These are phyloP conservation scores for Pistacia integerrima DNA, from an alignment of 345 rosid species.

Conservation along the genomic window DNA sequence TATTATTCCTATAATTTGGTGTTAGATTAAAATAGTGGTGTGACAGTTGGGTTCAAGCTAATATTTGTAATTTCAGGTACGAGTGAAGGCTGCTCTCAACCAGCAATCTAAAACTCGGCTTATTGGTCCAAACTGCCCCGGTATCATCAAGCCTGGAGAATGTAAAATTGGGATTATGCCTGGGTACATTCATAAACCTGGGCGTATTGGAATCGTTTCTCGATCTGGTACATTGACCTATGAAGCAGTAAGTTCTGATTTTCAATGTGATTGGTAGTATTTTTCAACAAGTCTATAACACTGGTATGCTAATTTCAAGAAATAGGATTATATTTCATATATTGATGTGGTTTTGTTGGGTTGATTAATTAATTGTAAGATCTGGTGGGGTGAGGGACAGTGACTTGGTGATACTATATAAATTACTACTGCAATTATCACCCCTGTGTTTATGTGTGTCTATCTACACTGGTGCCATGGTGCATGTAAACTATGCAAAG, in stretches of 20 bases:
- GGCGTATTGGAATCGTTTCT: constrained; percentile 89
- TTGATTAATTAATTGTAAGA: not conserved
- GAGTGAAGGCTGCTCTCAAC: constrained; percentile 89
- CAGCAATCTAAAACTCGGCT: constrained; percentile 84
- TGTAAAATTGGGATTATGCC: constrained; percentile 98
- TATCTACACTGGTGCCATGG: not conserved
- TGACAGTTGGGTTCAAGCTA: not conserved
- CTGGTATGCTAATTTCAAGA: not conserved
- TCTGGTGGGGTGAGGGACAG: not conserved
- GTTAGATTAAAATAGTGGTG: too few relatives aligned
- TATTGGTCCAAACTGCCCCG: constrained; percentile 98
- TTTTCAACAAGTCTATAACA: not conserved
- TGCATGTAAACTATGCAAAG: too few relatives aligned
- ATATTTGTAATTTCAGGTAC: constrained; percentile 53
- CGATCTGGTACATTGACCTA: constrained; percentile 97
- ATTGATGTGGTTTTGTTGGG: not conserved
- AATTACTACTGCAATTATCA: not conserved
- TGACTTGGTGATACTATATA: not conserved
- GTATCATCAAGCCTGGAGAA: constrained; percentile 92
- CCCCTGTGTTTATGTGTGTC: not conserved
- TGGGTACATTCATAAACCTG: constrained; percentile 97
- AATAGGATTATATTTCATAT: not conserved
- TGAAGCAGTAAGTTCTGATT: constrained; percentile 78
- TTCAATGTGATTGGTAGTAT: constrained; percentile 1
- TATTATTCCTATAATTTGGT: too few relatives aligned